phyloP scores from a whole-genome alignment of 768 basidiomycete species.

The Mycena maculata region DNA sequence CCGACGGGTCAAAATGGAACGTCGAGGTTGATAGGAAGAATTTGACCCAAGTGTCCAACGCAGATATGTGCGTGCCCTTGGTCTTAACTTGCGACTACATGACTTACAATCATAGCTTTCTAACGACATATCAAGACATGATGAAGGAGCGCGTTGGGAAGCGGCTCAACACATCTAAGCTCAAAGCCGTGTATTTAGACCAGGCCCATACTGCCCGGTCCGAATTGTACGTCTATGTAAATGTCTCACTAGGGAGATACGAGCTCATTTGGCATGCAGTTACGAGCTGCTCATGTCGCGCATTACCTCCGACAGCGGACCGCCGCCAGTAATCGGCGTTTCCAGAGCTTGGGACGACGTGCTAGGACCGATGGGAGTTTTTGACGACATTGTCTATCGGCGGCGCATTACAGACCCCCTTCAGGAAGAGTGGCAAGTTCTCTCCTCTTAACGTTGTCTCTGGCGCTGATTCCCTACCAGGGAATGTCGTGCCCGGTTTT shows the following conservation, averaged over 20 bases:
- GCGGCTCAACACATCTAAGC: background rate
- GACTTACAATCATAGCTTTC: background rate
- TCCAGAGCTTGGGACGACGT: background rate
- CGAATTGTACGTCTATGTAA: constrained; percentile 9
- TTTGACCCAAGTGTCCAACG: background rate
- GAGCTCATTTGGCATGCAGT: constrained; percentile 1
- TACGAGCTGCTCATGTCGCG: background rate
- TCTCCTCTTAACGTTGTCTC: too few species aligned
- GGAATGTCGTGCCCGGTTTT: constrained; percentile 8
- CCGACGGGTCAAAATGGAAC: background rate
- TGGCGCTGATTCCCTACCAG: background rate
- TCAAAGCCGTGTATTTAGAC: constrained; percentile 14
- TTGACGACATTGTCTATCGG: constrained; percentile 11
- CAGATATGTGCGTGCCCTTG: constrained; percentile 10
- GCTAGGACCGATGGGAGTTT: background rate
- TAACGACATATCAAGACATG: background rate
- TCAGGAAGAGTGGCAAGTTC: constrained; percentile 2
- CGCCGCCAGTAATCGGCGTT: constrained; percentile 1
- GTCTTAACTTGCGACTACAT: background rate
- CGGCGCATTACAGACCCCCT: background rate
- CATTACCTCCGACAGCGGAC: too few species aligned
- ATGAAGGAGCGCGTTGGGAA: background rate
- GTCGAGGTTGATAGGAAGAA: background rate
- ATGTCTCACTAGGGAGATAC: background rate
- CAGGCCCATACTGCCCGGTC: background rate